Conservation (phyloP, 2,329 filamentous ascomycete species). For the Hortaea sp. region DNA sequence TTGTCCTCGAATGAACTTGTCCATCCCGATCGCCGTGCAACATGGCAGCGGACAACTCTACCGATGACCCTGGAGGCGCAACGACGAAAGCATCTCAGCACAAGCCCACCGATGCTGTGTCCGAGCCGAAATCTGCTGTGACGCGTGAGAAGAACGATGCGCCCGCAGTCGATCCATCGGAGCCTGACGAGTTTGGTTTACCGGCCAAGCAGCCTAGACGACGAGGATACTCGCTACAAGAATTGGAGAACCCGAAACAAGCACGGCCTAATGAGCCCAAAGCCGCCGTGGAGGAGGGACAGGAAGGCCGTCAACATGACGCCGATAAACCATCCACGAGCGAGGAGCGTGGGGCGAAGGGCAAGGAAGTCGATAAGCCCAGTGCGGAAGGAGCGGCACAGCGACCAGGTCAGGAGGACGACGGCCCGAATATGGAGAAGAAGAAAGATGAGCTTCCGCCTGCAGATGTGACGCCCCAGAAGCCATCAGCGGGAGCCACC, state of each 20-base stretch:
- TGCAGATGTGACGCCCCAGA: slow-evolving; percentile 1
- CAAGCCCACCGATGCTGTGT: not conserved
- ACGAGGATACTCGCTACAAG: slow-evolving; percentile 16
- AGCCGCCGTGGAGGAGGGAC: not conserved
- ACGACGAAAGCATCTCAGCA: no score
- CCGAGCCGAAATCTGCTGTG: not conserved
- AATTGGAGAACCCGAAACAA: slow-evolving; percentile 16
- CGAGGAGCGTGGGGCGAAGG: slow-evolving; percentile 2
- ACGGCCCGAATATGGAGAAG: not conserved
- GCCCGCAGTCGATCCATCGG: slow-evolving; percentile 11
- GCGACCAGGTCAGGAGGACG: not conserved
- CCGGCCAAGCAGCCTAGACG: slow-evolving; percentile 23
- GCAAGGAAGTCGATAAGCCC: not conserved
- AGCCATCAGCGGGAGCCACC: slow-evolving; percentile 23
- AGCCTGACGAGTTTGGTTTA: slow-evolving; percentile 29
- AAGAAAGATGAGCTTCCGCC: not conserved
- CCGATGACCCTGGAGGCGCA: no score
- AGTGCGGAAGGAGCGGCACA: not conserved
- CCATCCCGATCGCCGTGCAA: no score
- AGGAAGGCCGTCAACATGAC: not conserved
- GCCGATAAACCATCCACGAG: not conserved
- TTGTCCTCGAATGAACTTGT: no score
- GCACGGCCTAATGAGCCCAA: slow-evolving; percentile 1
- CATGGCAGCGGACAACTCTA: no score
- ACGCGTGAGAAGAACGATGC: slow-evolving; percentile 2